A percentile compares a stretch with the other conserved stretches of the same genome.
Evolutionary conservation across 139 green algal species (phyloP).

Genomic region (Closterium sp.): DNA sequence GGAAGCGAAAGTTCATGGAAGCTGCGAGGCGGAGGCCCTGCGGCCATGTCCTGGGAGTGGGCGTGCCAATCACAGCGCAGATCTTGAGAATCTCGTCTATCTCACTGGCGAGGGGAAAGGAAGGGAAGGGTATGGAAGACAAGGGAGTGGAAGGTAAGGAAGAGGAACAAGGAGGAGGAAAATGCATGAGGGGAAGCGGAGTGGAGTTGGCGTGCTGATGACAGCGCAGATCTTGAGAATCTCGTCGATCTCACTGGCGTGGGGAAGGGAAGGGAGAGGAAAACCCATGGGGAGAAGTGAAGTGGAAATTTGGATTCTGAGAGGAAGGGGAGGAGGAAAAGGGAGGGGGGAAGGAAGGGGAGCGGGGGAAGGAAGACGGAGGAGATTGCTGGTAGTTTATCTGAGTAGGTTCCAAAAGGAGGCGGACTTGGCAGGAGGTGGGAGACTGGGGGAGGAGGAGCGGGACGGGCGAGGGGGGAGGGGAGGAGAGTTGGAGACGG

Average conservation of each 20-base stretch:
- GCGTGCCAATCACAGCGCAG: constrained; percentile 82
- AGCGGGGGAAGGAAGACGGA: background rate
- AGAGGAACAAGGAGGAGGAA: background rate
- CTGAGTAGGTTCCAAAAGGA: too few species aligned
- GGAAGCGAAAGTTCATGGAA: constrained; percentile 82
- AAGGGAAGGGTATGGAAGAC: background rate
- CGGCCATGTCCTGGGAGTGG: constrained; percentile 75
- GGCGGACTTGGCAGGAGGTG: too few species aligned
- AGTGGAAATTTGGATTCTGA: too few species aligned
- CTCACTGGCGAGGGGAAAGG: constrained; percentile 57
- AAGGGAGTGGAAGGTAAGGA: constrained; percentile 18
- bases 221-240: constrained; percentile 9
- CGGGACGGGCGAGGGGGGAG: too few species aligned
- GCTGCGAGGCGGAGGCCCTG: constrained; percentile 82
- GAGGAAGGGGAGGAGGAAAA: too few species aligned
- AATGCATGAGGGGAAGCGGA: background rate
- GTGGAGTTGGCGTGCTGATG: background rate
- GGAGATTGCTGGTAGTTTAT: too few species aligned
- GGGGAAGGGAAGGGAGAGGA: too few species aligned
- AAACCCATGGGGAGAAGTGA: too few species aligned
- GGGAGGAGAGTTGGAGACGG: background rate
- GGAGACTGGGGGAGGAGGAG: too few species aligned
- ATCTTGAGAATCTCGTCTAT: constrained; percentile 94
- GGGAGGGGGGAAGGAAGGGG: background rate
- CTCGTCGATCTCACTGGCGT: too few species aligned